Conservation (phyloP, 2,329 filamentous ascomycete species). For the Calonectria montana region DNA sequence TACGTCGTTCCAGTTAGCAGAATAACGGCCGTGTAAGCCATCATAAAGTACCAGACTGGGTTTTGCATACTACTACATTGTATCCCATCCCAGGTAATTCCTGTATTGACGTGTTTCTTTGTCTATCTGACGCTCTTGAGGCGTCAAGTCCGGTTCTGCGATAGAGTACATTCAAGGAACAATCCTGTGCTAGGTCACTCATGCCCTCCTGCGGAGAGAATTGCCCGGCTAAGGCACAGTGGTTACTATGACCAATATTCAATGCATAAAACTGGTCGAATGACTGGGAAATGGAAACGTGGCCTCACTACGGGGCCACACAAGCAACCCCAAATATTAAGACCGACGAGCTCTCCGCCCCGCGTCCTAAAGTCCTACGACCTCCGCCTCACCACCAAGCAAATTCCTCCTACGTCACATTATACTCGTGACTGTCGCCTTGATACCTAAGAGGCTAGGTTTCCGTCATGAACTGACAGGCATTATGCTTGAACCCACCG, state of each 20-base stretch:
- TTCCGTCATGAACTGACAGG: neutral
- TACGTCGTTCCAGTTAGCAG: neutral
- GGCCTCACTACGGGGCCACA: too few relatives aligned
- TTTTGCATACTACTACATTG: neutral
- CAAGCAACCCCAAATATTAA: neutral
- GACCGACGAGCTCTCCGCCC: neutral
- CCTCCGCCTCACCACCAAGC: neutral
- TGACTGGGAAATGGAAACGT: neutral
- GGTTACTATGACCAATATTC: neutral
- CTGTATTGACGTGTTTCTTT: neutral
- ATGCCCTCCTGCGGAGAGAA: neutral
- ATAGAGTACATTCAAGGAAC: neutral
- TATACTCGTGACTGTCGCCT: constrained; percentile 22
- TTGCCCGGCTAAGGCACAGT: neutral
- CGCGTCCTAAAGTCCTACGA: neutral
- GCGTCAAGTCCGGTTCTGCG: neutral
- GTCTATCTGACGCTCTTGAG: neutral
- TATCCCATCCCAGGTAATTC: neutral
- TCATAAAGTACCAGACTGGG: neutral
- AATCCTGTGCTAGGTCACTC: neutral
- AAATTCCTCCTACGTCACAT: constrained; percentile 17
- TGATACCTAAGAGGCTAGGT: constrained; percentile 6
- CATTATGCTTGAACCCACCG: constrained; percentile 14
- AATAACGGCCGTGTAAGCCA: neutral
- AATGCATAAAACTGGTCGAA: neutral